Evolutionary conservation across 768 basidiomycete genomes (phyloP).

Genomic region (Podaxis sp.): DNA sequence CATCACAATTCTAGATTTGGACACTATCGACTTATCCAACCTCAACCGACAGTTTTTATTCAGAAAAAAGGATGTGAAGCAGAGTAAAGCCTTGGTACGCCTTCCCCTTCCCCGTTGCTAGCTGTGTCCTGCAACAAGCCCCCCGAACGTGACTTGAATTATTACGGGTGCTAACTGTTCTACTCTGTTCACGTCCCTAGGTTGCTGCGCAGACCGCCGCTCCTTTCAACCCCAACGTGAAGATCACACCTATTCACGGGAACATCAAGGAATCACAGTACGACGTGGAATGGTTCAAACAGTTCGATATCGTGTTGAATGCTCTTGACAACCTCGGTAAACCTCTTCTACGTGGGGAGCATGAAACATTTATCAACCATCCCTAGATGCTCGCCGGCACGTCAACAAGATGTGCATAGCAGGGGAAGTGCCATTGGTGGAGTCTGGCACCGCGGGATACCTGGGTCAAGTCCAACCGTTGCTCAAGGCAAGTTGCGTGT

Average conservation of each 20-base stretch:
- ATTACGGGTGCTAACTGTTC: neutral
- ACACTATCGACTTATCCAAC: conserved; percentile 98
- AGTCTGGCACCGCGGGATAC: conserved; percentile 96
- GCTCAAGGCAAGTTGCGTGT: conserved; percentile 53
- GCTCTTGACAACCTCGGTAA: conserved; percentile 93
- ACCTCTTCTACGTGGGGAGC: conserved; percentile 18
- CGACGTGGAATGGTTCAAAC: conserved; percentile 85
- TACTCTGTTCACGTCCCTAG: conserved; percentile 27
- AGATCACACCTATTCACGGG: conserved; percentile 84
- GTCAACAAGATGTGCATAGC: conserved; percentile 99
- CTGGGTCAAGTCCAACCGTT: conserved; percentile 96
- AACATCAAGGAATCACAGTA: conserved; percentile 94
- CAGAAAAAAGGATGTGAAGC: conserved; percentile 94
- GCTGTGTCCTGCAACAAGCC: neutral
- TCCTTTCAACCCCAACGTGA: conserved; percentile 84
- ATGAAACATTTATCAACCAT: neutral
- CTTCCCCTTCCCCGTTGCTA: neutral
- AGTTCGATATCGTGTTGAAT: conserved; percentile 91
- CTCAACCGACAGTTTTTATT: conserved; percentile 97
- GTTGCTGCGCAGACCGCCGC: conserved; percentile 80
- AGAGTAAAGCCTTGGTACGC: conserved; percentile 86
- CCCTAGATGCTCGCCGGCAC: conserved; percentile 83
- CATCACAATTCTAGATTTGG: conserved; percentile 91
- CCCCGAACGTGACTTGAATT: neutral
- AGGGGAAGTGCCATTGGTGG: conserved; percentile 83